Evolutionary conservation across 73 alveolate species (phyloP).

Genomic region (Symbiodinium natans): DNA sequence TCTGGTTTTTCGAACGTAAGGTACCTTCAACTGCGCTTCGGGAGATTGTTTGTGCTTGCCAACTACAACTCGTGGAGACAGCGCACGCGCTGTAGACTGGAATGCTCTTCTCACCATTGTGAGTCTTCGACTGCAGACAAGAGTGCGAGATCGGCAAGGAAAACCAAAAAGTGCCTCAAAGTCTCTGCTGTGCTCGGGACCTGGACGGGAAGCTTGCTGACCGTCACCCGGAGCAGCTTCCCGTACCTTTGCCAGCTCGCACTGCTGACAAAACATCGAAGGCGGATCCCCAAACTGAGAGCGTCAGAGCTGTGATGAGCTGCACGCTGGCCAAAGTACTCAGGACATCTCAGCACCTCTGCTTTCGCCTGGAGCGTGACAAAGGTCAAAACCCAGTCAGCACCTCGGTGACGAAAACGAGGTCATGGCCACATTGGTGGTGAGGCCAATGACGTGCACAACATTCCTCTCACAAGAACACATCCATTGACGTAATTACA

Average conservation of each 20-base stretch:
- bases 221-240: slow-evolving; percentile 71
- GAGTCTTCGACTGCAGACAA: slow-evolving; percentile 60
- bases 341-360: slow-evolving; percentile 57
- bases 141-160: not conserved
- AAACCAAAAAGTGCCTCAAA: not conserved
- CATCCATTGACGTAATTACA: not conserved
- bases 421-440: slow-evolving; percentile 23
- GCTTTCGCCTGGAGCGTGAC: slow-evolving; percentile 2
- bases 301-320: too few species aligned
- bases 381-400: not conserved
- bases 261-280: not conserved
- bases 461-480: slow-evolving; percentile 17
- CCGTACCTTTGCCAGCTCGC: slow-evolving; percentile 53
- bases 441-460: slow-evolving; percentile 91
- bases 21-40: not conserved
- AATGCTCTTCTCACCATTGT: slow-evolving; percentile 56
- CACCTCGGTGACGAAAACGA: not conserved
- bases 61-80: too few species aligned
- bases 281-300: not conserved
- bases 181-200: not conserved
- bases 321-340: slow-evolving; percentile 59
- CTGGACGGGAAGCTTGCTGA: slow-evolving; percentile 83
- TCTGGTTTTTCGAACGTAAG: slow-evolving; percentile 78
- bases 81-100: slow-evolving; percentile 92
- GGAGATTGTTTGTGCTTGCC: not conserved